Evolutionary conservation across 148 eudicot species (phyloP).

Genomic region (Chenopodium berlandieri): DNA sequence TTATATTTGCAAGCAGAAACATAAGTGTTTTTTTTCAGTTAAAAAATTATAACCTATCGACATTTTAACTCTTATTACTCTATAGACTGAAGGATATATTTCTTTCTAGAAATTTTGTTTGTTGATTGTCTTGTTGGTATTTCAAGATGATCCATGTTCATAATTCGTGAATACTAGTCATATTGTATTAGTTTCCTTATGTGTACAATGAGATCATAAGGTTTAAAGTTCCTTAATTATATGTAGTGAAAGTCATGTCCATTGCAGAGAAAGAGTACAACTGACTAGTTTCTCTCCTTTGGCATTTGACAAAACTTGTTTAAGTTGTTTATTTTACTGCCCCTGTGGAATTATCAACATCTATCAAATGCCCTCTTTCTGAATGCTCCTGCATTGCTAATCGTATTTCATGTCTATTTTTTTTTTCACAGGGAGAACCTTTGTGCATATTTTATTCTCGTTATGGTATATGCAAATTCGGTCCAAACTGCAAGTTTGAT

Average conservation of each 20-base stretch:
- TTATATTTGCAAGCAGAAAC: too few species aligned
- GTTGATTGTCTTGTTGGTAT: too few species aligned
- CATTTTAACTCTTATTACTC: too few species aligned
- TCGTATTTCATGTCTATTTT: not conserved
- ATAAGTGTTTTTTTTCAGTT: too few species aligned
- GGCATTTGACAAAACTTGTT: not conserved
- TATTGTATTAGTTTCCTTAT: not conserved
- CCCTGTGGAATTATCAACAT: too few species aligned
- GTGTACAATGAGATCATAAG: not conserved
- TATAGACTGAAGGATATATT: too few species aligned
- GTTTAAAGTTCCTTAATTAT: not conserved
- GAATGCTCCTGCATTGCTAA: not conserved
- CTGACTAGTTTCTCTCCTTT: not conserved
- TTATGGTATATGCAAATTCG: conserved; percentile 94
- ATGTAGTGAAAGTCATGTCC: not conserved
- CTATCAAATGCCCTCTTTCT: not conserved
- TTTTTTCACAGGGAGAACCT: conserved; percentile 68
- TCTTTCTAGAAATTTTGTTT: not conserved
- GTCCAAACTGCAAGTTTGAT: conserved; percentile 94
- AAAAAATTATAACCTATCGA: too few species aligned
- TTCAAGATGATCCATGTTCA: not conserved
- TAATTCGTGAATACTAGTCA: not conserved
- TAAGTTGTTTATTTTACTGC: not conserved
- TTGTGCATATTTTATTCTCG: conserved; percentile 89
- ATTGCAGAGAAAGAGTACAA: not conserved